These are phyloP conservation scores for Venturia asperata DNA, from an alignment of 2,329 filamentous ascomycete genomes.

Conservation along the genomic window DNA sequence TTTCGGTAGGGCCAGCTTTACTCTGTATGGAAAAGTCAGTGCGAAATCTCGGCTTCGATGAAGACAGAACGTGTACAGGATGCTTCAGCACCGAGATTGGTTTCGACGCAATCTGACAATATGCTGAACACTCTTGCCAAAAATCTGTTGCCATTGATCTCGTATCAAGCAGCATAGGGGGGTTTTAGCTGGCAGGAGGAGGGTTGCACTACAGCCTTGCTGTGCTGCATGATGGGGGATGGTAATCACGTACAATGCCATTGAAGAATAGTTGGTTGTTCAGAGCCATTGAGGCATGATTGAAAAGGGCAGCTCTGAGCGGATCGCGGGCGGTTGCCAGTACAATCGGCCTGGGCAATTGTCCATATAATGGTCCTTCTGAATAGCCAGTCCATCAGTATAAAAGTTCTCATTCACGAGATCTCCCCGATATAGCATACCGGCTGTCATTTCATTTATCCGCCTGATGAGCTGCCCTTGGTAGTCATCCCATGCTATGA, in stretches of 20 bases:
- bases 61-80: no score
- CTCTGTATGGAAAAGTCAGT: slow-evolving; percentile 22
- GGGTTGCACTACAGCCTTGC: background rate
- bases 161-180: no score
- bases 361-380: slow-evolving; percentile 60
- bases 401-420: background rate
- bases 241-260: slow-evolving; percentile 35
- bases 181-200: background rate
- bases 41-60: background rate
- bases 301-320: slow-evolving; percentile 73
- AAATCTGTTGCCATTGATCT: background rate
- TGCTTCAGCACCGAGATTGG: no score
- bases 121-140: background rate
- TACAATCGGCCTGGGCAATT: slow-evolving; percentile 59
- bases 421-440: slow-evolving; percentile 42
- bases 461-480: slow-evolving; percentile 66
- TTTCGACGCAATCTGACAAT: no score
- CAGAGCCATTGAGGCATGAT: slow-evolving; percentile 91
- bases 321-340: slow-evolving; percentile 74
- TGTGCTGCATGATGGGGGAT: background rate
- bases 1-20: slow-evolving; percentile 15
- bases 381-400: slow-evolving; percentile 17
- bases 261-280: slow-evolving; percentile 86
- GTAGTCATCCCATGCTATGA: slow-evolving; percentile 76
- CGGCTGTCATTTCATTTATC: slow-evolving; percentile 66